Evolutionary conservation across 2,329 filamentous ascomycete genomes (phyloP).

Genomic region (Lachnellula subtilissima): DNA sequence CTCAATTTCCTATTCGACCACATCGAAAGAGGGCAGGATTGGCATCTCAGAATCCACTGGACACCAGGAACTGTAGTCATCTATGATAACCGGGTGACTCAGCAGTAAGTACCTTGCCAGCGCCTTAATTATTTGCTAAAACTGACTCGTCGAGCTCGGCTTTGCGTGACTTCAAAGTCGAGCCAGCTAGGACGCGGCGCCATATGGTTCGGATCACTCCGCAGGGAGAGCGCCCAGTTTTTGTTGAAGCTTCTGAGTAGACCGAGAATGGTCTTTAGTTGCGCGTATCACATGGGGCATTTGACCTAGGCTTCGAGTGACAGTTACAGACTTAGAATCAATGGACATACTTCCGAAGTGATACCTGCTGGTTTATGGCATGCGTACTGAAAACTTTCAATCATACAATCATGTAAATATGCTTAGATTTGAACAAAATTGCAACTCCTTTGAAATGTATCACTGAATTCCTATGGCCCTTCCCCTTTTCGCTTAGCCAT

Average conservation of each 20-base stretch:
- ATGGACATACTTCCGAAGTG: no score
- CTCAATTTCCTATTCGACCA: constrained; percentile 72
- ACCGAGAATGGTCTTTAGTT: neutral
- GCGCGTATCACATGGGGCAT: no score
- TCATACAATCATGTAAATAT: no score
- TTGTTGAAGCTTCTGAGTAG: neutral
- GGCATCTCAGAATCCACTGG: constrained; percentile 60
- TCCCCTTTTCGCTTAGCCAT: no score
- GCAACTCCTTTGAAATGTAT: no score
- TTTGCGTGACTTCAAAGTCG: constrained; percentile 73
- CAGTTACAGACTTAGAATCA: no score
- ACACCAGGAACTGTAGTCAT: neutral
- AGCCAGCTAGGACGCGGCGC: constrained; percentile 68
- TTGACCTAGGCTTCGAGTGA: no score
- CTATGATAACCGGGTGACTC: neutral
- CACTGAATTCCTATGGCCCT: no score
- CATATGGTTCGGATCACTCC: constrained; percentile 78
- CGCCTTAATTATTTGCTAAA: neutral
- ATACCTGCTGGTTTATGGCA: no score
- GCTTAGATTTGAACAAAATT: no score
- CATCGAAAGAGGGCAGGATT: constrained; percentile 62
- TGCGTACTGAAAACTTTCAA: no score
- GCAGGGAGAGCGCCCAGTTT: constrained; percentile 64
- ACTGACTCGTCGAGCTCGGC: constrained; percentile 35
- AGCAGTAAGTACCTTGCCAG: neutral